Evolutionary conservation across 2,329 filamentous ascomycete genomes (phyloP), one percentile per base, ranked within the genome.

Genomic region (Botrytis paeoniae): DNA sequence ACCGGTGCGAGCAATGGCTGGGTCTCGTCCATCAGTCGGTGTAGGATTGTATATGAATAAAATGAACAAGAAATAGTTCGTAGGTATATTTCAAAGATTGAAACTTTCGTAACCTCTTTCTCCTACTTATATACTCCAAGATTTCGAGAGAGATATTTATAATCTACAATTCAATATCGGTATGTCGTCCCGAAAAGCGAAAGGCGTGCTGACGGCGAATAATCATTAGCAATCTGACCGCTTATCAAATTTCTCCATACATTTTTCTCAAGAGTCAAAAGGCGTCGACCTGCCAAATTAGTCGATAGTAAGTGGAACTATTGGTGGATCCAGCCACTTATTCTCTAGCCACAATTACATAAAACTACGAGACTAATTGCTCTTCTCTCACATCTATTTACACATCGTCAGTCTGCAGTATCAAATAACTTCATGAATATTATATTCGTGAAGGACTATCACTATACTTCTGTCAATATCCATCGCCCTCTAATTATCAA

Each of bases 21-120:
- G 3, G 66, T 74, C 57, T 78, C 76, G 54, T 78, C 75, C 73
- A 78, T 77, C 51, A 94, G 75, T 35, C 29, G 29, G 22, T 22
- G 10, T n/a, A 69, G 32, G 9, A 43, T 43, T 54, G 66, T n/a
- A 3, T 10, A 6, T 20, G 62, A 25, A 32, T 16, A 5, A 37
- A 10, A 22, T 16, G 43, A 43, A 65, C 6, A 25, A n/a, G 20
- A 48, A 16, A 25, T 25, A 5, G 2, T 6, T 37, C 48, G 48
- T n/a, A 54, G 41, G 29, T 48, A 2, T 48, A 25, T 48, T 14
- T 18, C 35, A 43, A 7, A n/a, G 29, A 64, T 32, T 22, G 39
- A 16, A 22, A 39, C 12, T 32, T 12, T 20, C 16, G 29, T 8
- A 20, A 41, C 25, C 25, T n/a, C 41, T 20, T 2, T 43, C 39